Conservation (phyloP, 495 filamentous ascomycete species). For the Penicillium lividum region DNA sequence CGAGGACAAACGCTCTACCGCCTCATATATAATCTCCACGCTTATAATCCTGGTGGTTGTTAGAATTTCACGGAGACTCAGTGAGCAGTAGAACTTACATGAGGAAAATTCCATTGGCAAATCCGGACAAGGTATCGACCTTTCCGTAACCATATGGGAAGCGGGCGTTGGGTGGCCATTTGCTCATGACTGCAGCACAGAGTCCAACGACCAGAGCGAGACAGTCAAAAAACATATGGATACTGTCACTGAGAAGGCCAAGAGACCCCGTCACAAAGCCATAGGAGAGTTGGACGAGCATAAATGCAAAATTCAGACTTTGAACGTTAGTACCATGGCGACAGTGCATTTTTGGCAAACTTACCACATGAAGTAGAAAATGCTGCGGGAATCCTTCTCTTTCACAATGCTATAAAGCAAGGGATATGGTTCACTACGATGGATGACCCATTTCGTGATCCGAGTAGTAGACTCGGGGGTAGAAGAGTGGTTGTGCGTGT, state of each 20-base stretch:
- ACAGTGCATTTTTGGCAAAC: conserved; percentile 22
- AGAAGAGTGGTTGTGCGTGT: conserved; percentile 44
- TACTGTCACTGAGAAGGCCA: conserved; percentile 91
- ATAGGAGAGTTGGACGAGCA: conserved; percentile 92
- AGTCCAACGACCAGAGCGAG: conserved; percentile 88
- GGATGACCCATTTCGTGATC: conserved; percentile 67
- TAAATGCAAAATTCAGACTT: conserved; percentile 92
- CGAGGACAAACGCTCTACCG: conserved; percentile 79
- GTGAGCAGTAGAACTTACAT: conserved; percentile 58
- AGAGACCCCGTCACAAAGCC: conserved; percentile 90
- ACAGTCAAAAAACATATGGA: conserved; percentile 99
- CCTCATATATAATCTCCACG: conserved; percentile 94
- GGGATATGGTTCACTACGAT: conserved; percentile 65
- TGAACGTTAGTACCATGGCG: conserved; percentile 12
- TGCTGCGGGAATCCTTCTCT: conserved; percentile 91
- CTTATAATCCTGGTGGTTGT: conserved; percentile 73
- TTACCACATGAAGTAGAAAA: conserved; percentile 95
- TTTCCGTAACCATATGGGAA: conserved; percentile 98
- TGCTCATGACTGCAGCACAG: conserved; percentile 94
- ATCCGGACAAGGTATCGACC: conserved; percentile 93
- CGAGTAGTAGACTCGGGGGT: conserved; percentile 44
- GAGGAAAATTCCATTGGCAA: conserved; percentile 94
- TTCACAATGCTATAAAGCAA: conserved; percentile 80
- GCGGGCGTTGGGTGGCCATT: conserved; percentile 84
- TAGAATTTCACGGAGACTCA: conserved; percentile 17